Base-by-base conservation (phyloP, 208 protist genomes). In the Acanthamoeba healyi region DNA sequence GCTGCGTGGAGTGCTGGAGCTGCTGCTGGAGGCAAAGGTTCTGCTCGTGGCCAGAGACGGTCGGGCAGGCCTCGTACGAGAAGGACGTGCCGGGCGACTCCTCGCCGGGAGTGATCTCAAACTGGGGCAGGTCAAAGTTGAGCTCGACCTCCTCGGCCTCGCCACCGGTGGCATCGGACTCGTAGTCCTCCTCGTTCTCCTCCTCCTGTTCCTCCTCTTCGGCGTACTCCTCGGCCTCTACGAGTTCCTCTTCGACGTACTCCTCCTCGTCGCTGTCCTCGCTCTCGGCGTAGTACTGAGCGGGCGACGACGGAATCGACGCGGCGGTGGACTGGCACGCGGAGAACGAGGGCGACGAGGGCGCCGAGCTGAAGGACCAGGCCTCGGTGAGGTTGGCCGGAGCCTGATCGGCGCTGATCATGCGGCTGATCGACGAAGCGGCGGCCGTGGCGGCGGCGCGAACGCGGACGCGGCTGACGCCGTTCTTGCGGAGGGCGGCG, bases 301-400 rank as follows among this genome's bases (percentile, higher is more conserved):
- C 77, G 77, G 77, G 77, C n/a, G 46, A 61, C 12, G 67, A 77
- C 14, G 67, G 67, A 26, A 44, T 19, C 34, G 67, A 77, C 15
- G 29, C 38, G 36, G 15, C 10, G 67, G 26, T 14, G 36, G 19
- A 38, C 9, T 72, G 63, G 29, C n/a, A 29, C 7, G 15, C 63
- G 12, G 22, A 86, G 77, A 58, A 49, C n/a, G 44, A 49, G 32
- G 77, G 77, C 77, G 77, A 86, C 10, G 77, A 86, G 26, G 77
- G 77, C 3, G 77, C 77, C 42, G 77, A 86, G 77, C 77, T 86
- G 77, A 86, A 86, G 42, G 77, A 86, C 77, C 77, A 86, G 77
- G 77, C 77, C 77, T 86, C 77, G 77, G 77, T 86, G 44, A 86
- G 77, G 77, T 86, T 49, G 77, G 38, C 32, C 26, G 77, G 42